phyloP scores from a whole-genome alignment of 306 rosid species.

The Abrus precatorius region DNA sequence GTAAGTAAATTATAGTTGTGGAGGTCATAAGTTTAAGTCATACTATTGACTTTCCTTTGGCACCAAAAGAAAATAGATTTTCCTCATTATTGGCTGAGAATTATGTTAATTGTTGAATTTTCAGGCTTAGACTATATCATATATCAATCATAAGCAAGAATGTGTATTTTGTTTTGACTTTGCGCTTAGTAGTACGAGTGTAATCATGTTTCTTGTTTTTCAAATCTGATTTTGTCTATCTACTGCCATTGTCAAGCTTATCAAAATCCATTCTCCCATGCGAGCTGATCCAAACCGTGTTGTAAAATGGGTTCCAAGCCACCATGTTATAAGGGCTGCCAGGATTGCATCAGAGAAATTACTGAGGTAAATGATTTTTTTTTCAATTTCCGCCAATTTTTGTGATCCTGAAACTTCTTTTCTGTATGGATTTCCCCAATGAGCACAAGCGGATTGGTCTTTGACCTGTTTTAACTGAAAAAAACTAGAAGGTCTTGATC shows the following conservation, averaged over 20 bases:
- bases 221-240: conserved; percentile 38
- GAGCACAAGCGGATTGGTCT: conserved; percentile 24
- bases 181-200: conserved; percentile 31
- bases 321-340: conserved; percentile 63
- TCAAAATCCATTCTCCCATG: conserved; percentile 96
- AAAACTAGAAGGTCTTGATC: conserved; percentile 17
- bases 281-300: conserved; percentile 90
- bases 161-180: conserved; percentile 5
- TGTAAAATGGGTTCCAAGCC: conserved; percentile 85
- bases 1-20: conserved; percentile 63
- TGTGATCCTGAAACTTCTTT: neutral
- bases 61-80: neutral
- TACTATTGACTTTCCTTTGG: conserved; percentile 29
- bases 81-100: conserved; percentile 25
- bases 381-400: neutral
- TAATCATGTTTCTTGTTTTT: conserved; percentile 17
- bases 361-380: conserved; percentile 60
- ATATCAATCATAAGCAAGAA: conserved; percentile 11
- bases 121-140: conserved; percentile 11
- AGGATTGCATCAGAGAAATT: conserved; percentile 87
- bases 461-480: conserved; percentile 29
- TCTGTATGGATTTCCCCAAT: conserved; percentile 1
- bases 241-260: conserved; percentile 68
- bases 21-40: conserved; percentile 10
- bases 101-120: conserved; percentile 21